Percentiles rank a stretch among this genome's conserved stretches.
These are phyloP conservation scores for Rusavskia elegans DNA, from an alignment of 495 filamentous ascomycete genomes.

Conservation along the genomic window DNA sequence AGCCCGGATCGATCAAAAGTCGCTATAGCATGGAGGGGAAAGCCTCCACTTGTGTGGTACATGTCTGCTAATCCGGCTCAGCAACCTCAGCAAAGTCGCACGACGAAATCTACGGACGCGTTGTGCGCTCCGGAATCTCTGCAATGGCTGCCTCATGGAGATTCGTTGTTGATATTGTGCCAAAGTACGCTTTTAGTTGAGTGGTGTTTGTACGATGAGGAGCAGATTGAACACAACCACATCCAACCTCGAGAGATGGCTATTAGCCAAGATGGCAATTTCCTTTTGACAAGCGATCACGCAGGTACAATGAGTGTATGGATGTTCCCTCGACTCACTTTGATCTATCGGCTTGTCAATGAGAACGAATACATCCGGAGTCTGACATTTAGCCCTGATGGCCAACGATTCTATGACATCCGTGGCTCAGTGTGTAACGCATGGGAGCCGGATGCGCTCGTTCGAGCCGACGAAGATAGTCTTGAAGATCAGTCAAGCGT, in stretches of 20 bases:
- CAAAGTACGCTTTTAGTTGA: too few species aligned
- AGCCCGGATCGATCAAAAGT: too few species aligned
- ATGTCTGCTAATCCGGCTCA: too few species aligned
- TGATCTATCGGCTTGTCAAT: constrained; percentile 9
- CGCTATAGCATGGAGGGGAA: too few species aligned
- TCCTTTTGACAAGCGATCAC: constrained; percentile 10
- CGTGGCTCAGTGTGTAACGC: constrained; percentile 11
- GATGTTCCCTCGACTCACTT: constrained; percentile 8
- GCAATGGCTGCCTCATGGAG: too few species aligned
- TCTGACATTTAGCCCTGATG: constrained; percentile 14
- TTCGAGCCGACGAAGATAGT: too few species aligned
- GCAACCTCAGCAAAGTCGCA: too few species aligned
- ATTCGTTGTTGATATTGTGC: too few species aligned
- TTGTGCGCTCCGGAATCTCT: too few species aligned
- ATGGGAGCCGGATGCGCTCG: constrained; percentile 15
- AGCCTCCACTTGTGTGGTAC: too few species aligned
- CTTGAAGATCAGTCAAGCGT: too few species aligned
- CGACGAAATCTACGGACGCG: too few species aligned
- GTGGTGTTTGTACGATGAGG: not conserved
- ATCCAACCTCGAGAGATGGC: not conserved
- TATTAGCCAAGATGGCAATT: constrained; percentile 11
- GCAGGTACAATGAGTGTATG: constrained; percentile 13
- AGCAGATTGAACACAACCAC: constrained; percentile 1
- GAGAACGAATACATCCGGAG: constrained; percentile 1
- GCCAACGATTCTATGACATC: constrained; percentile 15